Evolutionary conservation across 1,139 yeast genomes (phyloP).

Genomic region (Sugiyamaella neomexicana): DNA sequence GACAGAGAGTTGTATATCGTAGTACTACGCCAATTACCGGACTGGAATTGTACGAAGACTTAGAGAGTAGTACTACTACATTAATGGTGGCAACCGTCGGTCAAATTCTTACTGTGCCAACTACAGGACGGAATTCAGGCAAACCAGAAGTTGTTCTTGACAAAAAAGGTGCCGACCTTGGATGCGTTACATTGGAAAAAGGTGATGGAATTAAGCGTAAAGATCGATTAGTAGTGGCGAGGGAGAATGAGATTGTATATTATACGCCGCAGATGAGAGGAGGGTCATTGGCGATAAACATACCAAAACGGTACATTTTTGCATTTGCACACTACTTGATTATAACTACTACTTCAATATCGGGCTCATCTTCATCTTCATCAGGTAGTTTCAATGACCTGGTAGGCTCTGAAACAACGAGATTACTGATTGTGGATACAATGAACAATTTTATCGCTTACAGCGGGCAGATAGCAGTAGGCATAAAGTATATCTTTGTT

Average conservation of each 20-base stretch:
- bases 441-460: conserved; percentile 69
- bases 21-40: conserved; percentile 79
- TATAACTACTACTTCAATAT: conserved; percentile 47
- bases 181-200: conserved; percentile 48
- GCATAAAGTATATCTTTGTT: conserved; percentile 56
- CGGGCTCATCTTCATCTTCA: conserved; percentile 18
- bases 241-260: conserved; percentile 52
- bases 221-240: conserved; percentile 51
- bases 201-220: conserved; percentile 33
- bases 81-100: conserved; percentile 70
- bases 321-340: conserved; percentile 52
- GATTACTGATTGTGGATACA: conserved; percentile 61
- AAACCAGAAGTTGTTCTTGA: conserved; percentile 66
- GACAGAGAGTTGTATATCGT: conserved; percentile 77
- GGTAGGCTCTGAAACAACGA: conserved; percentile 42
- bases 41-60: conserved; percentile 53
- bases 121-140: conserved; percentile 76
- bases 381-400: conserved; percentile 28
- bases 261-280: conserved; percentile 59
- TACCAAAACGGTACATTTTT: conserved; percentile 57
- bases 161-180: conserved; percentile 65
- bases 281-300: conserved; percentile 57
- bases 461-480: conserved; percentile 64
- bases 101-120: conserved; percentile 68
- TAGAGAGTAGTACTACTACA: conserved; percentile 30